Conservation (phyloP, 2,329 filamentous ascomycete genomes). For the Trichophyton schoenleinii region DNA sequence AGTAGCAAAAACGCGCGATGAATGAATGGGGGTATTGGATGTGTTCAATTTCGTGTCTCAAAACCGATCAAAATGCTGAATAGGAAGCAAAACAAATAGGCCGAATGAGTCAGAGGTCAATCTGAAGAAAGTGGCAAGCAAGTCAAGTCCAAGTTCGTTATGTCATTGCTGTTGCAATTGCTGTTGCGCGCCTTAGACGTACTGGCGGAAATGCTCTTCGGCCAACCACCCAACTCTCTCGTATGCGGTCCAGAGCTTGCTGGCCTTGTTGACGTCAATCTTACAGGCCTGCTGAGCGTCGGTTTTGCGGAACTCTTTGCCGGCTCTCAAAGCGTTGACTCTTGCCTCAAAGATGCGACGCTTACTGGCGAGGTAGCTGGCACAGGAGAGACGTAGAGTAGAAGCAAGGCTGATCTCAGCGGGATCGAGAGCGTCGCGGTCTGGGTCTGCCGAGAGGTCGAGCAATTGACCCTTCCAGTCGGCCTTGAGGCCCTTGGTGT, state of each 20-base stretch:
- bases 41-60: slow-evolving; percentile 1
- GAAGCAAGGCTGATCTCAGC: slow-evolving; percentile 67
- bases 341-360: slow-evolving; percentile 75
- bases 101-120: not conserved
- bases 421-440: slow-evolving; percentile 58
- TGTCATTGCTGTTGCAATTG: not conserved
- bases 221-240: slow-evolving; percentile 78
- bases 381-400: slow-evolving; percentile 68
- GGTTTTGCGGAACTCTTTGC: slow-evolving; percentile 86
- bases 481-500: slow-evolving; percentile 61
- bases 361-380: slow-evolving; percentile 85
- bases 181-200: slow-evolving; percentile 15
- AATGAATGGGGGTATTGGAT: not conserved
- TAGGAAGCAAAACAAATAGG: not conserved
- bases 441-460: slow-evolving; percentile 60
- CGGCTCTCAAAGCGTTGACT: slow-evolving; percentile 51
- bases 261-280: slow-evolving; percentile 96
- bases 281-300: slow-evolving; percentile 94
- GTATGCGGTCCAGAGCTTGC: slow-evolving; percentile 80
- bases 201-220: slow-evolving; percentile 37
- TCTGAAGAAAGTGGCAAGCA: not conserved
- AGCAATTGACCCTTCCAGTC: slow-evolving; percentile 77
- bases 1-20: not conserved
- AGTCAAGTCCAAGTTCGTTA: slow-evolving; percentile 1
- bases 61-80: not conserved